Percentiles rank a stretch among this genome's conserved stretches.
Conservation (phyloP, 2,329 filamentous ascomycete species). For the Colletotrichum sp. region DNA sequence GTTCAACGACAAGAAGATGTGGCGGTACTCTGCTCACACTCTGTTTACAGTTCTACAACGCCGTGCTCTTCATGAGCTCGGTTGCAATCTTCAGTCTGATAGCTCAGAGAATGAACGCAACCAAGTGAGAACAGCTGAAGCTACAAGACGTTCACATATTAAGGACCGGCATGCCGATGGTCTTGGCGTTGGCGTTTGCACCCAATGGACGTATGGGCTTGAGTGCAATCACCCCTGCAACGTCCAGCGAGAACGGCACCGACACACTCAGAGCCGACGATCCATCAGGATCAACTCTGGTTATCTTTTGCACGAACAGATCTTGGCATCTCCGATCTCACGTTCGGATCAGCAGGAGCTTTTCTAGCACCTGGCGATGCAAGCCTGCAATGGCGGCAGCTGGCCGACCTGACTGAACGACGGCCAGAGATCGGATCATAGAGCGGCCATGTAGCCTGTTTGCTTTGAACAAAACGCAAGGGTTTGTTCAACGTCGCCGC, state of each 20-base stretch:
- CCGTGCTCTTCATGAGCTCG: constrained; percentile 95
- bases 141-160: not conserved
- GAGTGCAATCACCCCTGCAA: not conserved
- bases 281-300: not conserved
- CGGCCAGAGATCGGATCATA: not conserved
- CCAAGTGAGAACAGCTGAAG: constrained; percentile 21
- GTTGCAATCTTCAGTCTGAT: constrained; percentile 93
- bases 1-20: constrained; percentile 33
- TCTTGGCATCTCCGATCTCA: not conserved
- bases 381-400: not conserved
- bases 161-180: not conserved
- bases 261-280: not conserved
- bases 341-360: not conserved
- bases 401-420: not conserved
- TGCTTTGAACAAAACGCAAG: not conserved
- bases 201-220: not conserved
- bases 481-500: not conserved
- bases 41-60: constrained; percentile 88
- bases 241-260: not conserved
- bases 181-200: not conserved
- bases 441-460: not conserved
- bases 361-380: not conserved
- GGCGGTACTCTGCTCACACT: not conserved
- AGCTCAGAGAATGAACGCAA: constrained; percentile 80
- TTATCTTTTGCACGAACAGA: not conserved